phyloP scores from a whole-genome alignment of 148 eudicot genomes.

The Chenopodium formosanum region DNA sequence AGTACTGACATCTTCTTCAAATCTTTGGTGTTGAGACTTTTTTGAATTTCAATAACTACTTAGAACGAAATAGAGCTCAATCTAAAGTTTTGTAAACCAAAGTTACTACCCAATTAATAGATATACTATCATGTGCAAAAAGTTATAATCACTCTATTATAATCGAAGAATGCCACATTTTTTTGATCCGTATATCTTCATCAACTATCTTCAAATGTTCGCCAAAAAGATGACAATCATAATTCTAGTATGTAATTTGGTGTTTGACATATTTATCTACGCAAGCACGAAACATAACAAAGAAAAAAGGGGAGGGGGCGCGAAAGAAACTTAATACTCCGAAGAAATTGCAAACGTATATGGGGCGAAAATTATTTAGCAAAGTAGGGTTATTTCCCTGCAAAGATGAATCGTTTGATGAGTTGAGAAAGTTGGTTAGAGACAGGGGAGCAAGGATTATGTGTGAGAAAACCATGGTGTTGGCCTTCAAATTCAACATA shows the following conservation, averaged over 20 bases:
- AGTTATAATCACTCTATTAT: too few relatives aligned
- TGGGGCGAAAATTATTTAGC: too few relatives aligned
- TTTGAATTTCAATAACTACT: too few relatives aligned
- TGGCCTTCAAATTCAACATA: conserved; percentile 51
- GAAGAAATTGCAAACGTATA: too few relatives aligned
- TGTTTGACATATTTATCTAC: background rate
- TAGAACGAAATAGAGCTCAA: too few relatives aligned
- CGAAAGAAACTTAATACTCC: background rate
- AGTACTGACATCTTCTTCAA: background rate
- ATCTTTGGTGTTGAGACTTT: background rate
- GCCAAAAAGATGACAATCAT: background rate
- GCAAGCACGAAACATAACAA: background rate
- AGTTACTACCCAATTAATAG: too few relatives aligned
- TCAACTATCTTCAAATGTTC: background rate
- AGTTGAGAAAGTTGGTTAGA: conserved; percentile 33
- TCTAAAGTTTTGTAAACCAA: too few relatives aligned
- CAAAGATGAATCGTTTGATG: conserved; percentile 36
- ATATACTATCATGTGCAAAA: too few relatives aligned
- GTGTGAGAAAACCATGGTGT: conserved; percentile 57
- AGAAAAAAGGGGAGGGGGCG: background rate
- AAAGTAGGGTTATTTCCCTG: background rate
- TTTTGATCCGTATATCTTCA: too few relatives aligned
- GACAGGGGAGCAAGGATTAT: conserved; percentile 40
- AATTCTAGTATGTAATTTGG: background rate
- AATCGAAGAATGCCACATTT: too few relatives aligned